These are phyloP conservation scores for Pythium sp. DNA, from an alignment of 352 stramenopile species.

Conservation along the genomic window DNA sequence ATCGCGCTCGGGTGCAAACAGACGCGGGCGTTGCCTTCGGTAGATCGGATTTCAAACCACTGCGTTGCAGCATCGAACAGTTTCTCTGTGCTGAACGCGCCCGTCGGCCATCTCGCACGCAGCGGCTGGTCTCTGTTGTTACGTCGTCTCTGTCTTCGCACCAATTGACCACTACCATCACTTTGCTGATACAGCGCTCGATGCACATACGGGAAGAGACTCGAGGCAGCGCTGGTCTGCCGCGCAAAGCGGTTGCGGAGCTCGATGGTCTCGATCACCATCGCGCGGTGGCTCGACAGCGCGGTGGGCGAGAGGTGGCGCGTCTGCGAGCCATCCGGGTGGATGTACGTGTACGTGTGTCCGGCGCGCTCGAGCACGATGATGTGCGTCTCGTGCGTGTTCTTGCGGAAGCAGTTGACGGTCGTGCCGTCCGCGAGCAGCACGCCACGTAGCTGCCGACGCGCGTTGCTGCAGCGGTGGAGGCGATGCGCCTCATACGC, in stretches of 20 bases:
- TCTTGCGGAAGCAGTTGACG: slow-evolving; percentile 42
- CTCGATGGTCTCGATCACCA: slow-evolving; percentile 41
- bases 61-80: slow-evolving; percentile 30
- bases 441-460: slow-evolving; percentile 30
- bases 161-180: background rate
- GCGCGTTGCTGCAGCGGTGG: background rate
- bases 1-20: slow-evolving; percentile 31
- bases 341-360: slow-evolving; percentile 60
- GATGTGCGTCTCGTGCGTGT: slow-evolving; percentile 49
- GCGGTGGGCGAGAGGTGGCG: slow-evolving; percentile 59
- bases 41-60: slow-evolving; percentile 59
- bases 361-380: slow-evolving; percentile 60
- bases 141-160: background rate
- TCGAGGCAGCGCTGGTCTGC: slow-evolving; percentile 9
- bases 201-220: slow-evolving; percentile 46
- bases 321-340: slow-evolving; percentile 39
- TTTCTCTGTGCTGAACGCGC: slow-evolving; percentile 22
- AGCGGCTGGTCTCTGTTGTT: slow-evolving; percentile 8
- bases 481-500: background rate
- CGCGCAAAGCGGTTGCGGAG: slow-evolving; percentile 55
- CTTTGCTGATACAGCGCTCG: slow-evolving; percentile 12
- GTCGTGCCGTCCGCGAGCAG: slow-evolving; percentile 52
- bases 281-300: slow-evolving; percentile 37
- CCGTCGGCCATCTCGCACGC: slow-evolving; percentile 31
- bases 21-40: slow-evolving; percentile 57